Evolutionary conservation across 305 asterid species (phyloP).

Genomic region (Fraxinus latifolia): DNA sequence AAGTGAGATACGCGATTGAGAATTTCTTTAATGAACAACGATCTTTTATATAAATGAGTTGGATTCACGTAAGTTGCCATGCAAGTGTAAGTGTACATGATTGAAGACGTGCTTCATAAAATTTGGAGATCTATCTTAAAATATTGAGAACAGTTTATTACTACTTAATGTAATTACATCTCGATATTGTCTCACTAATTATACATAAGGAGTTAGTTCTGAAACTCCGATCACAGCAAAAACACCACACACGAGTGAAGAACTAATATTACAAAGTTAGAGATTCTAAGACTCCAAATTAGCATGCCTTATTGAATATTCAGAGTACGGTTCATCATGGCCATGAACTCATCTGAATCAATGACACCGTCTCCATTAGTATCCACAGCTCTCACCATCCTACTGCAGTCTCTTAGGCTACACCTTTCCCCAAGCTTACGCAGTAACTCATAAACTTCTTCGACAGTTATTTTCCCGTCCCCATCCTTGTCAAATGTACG

Average conservation of each 20-base stretch:
- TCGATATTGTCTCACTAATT: neutral
- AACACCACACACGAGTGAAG: neutral
- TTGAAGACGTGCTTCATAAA: neutral
- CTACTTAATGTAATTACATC: neutral
- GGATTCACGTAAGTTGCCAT: neutral
- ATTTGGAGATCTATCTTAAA: neutral
- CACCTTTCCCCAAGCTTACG: constrained; percentile 67
- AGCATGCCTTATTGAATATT: constrained; percentile 16
- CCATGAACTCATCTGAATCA: constrained; percentile 75
- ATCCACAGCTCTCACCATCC: constrained; percentile 83
- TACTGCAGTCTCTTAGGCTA: constrained; percentile 60
- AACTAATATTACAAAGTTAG: neutral
- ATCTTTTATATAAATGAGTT: neutral
- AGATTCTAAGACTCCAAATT: neutral
- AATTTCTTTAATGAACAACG: neutral
- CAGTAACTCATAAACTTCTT: constrained; percentile 67
- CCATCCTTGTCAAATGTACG: constrained; percentile 64
- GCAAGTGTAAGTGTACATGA: neutral
- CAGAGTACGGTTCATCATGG: constrained; percentile 78
- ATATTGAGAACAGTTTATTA: neutral
- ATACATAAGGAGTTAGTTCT: neutral
- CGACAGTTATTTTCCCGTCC: constrained; percentile 71
- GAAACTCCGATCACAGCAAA: neutral
- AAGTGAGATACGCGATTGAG: neutral
- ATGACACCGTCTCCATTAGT: constrained; percentile 81